Evolutionary conservation across 179 eudicot genomes (phyloP), one percentile per base, ranked within the genome.

Genomic region (Patellifolia procumbens): DNA sequence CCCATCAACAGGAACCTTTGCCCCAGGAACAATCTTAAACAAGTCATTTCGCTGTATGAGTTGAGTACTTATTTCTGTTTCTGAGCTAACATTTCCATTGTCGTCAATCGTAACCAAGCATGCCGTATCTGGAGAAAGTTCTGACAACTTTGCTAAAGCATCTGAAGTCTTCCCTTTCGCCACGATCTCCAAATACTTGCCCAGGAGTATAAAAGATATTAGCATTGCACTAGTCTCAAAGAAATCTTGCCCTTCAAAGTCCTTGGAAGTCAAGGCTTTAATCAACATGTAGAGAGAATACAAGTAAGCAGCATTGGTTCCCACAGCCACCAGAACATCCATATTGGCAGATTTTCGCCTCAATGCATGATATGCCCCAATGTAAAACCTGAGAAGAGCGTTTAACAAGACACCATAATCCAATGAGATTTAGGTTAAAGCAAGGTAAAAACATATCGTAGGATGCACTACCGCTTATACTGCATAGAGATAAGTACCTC

Each of bases 111-210:
- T 85, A 74, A 95, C 79, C 73, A 95, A 78, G 78, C 84, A 77
- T 61, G 99, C 97, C 31, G 92, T 88, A 62, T 92, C 97, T 59
- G 99, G 99, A 72, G 99, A 93, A 78, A 95, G 92, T 79, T 89
- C 92, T 70, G 88, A 88, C 84, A 95, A 76, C 85, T 93, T 95
- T 68, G 92, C 92, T 78, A 95, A 83, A 81, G 97, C 97, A 87
- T 92, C 97, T 65, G 99, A 92, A 61, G 99, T 95, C 87, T 89
- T 95, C 76, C 99, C 99, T 86, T 90, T 95, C 53, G 97, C 99
- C 80, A 95, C 81, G 74, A 90, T 88, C 88, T 95, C 99, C 82
- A 95, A 88, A 77, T 95, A 95, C 80, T 95, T 94, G 42, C 99
- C 99, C 75, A 95, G 74, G 68, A 92, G 97, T 73, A 95, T 93